Conservation (phyloP, 768 basidiomycete genomes). For the Sarcodon sp. region DNA sequence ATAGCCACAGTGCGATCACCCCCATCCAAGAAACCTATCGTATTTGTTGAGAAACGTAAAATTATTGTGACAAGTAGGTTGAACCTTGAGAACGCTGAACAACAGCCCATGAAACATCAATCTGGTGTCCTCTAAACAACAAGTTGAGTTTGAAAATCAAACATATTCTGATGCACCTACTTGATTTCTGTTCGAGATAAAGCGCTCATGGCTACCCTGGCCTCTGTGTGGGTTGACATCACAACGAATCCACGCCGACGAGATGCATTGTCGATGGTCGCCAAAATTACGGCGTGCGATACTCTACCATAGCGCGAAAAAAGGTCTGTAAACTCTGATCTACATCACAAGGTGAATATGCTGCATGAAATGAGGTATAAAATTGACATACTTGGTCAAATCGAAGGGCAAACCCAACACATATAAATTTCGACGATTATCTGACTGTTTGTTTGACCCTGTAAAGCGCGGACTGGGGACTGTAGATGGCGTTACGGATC, state of each 20-base stretch:
- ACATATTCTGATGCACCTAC: conserved; percentile 20
- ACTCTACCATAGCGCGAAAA: conserved; percentile 60
- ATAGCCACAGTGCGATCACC: conserved; percentile 63
- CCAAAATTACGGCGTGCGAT: conserved; percentile 67
- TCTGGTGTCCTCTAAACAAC: conserved; percentile 39
- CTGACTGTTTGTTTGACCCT: conserved; percentile 20
- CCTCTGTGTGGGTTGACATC: conserved; percentile 65
- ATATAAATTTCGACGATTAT: conserved; percentile 65
- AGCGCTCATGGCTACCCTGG: conserved; percentile 50
- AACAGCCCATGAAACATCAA: conserved; percentile 82
- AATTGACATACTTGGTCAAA: conserved; percentile 48
- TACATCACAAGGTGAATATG: conserved; percentile 4
- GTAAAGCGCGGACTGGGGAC: conserved; percentile 7
- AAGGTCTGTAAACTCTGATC: conserved; percentile 43
- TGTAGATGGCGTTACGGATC: conserved; percentile 12
- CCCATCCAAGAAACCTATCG: conserved; percentile 64
- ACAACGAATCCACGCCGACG: conserved; percentile 76
- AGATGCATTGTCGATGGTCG: conserved; percentile 75
- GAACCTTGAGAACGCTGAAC: conserved; percentile 76
- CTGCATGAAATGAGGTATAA: background rate
- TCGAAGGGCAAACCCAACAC: conserved; percentile 78
- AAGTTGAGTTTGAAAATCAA: conserved; percentile 1
- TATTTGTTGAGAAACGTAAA: conserved; percentile 2
- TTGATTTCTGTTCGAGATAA: conserved; percentile 61
- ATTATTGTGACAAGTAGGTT: conserved; percentile 1